Conservation (phyloP, 2,329 filamentous ascomycete genomes). For the Xylariomycetidae sp. region DNA sequence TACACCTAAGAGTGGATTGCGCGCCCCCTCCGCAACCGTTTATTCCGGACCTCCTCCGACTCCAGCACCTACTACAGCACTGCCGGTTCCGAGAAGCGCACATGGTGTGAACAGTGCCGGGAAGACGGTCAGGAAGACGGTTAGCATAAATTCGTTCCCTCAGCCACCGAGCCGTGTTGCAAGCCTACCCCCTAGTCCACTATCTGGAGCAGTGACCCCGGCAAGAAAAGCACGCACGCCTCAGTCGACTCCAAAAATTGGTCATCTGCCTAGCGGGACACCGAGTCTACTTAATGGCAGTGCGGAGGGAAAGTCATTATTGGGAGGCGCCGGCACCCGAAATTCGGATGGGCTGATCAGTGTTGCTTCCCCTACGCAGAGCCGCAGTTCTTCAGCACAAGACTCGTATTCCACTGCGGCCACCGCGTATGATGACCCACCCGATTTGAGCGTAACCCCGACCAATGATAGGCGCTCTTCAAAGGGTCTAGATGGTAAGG, state of each 20-base stretch:
- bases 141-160: slow-evolving; percentile 92
- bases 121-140: slow-evolving; percentile 75
- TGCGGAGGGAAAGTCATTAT: slow-evolving; percentile 70
- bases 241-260: slow-evolving; percentile 46
- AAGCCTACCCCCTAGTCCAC: slow-evolving; percentile 60
- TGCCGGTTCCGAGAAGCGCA: slow-evolving; percentile 52
- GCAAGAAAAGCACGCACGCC: slow-evolving; percentile 51
- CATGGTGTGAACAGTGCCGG: slow-evolving; percentile 54
- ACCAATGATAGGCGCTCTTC: slow-evolving; percentile 44
- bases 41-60: slow-evolving; percentile 42
- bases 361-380: slow-evolving; percentile 78
- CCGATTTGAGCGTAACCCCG: slow-evolving; percentile 44
- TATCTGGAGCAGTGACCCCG: slow-evolving; percentile 41
- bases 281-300: slow-evolving; percentile 77
- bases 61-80: slow-evolving; percentile 46
- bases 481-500: slow-evolving; percentile 66
- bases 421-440: slow-evolving; percentile 79
- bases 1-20: slow-evolving; percentile 53
- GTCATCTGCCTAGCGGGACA: slow-evolving; percentile 46
- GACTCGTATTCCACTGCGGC: slow-evolving; percentile 88
- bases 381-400: slow-evolving; percentile 85
- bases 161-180: slow-evolving; percentile 71
- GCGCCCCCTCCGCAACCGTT: slow-evolving; percentile 55
- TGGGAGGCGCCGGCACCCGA: slow-evolving; percentile 54
- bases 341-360: slow-evolving; percentile 73